Evolutionary conservation across 768 basidiomycete species (phyloP).

Genomic region (Artomyces pyxidatus): DNA sequence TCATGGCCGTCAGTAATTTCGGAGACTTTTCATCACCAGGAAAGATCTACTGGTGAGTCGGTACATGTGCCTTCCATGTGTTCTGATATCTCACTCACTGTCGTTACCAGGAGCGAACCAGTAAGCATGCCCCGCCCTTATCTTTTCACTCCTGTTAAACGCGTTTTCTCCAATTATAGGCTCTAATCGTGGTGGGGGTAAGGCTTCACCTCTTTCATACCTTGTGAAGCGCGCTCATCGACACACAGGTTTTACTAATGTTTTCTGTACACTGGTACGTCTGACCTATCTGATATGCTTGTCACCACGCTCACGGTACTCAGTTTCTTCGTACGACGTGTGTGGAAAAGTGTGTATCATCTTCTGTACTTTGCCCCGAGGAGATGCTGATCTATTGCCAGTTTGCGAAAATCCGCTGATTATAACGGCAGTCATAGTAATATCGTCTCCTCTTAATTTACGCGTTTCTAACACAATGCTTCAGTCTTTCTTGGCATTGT

Average conservation of each 20-base stretch:
- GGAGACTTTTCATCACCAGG: not conserved
- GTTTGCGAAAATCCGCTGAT: not conserved
- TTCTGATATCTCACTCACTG: not conserved
- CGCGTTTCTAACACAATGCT: no score
- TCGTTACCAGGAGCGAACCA: not conserved
- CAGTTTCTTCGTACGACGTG: not conserved
- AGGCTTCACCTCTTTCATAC: not conserved
- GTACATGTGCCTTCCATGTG: not conserved
- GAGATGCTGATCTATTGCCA: not conserved
- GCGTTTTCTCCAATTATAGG: not conserved
- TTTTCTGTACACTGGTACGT: constrained; percentile 1
- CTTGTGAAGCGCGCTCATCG: no score
- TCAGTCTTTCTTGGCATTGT: not conserved
- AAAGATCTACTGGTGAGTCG: not conserved
- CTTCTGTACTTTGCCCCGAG: not conserved
- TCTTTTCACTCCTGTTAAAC: no score
- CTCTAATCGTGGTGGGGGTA: not conserved
- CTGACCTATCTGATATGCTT: not conserved
- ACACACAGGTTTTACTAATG: not conserved
- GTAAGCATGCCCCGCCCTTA: no score
- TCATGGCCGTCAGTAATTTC: not conserved
- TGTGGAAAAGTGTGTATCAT: not conserved
- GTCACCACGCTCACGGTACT: no score
- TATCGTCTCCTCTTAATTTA: no score
- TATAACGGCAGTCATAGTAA: not conserved